Evolutionary conservation across 2,329 filamentous ascomycete genomes (phyloP).

Genomic region (Trichoderma brevicompactum): DNA sequence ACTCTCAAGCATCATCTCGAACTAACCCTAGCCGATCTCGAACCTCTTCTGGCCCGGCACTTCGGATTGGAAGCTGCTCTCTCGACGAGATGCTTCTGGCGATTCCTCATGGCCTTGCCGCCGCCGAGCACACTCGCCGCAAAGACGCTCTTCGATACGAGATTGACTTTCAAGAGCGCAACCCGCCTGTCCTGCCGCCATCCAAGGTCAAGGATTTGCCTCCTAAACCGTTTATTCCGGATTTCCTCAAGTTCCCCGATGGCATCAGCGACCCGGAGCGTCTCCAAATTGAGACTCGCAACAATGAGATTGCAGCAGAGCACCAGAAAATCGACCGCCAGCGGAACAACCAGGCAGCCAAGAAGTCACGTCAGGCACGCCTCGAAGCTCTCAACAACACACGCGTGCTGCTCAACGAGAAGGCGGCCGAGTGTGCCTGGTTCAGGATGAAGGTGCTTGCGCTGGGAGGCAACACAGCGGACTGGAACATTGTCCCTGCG

Average conservation of each 20-base stretch:
- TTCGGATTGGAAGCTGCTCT: constrained; percentile 31
- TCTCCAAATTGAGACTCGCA: constrained; percentile 30
- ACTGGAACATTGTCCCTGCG: constrained; percentile 33
- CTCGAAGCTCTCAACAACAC: constrained; percentile 37
- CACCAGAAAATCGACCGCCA: constrained; percentile 37
- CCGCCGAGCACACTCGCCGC: constrained; percentile 33
- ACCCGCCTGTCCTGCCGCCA: constrained; percentile 39
- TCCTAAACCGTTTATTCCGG: constrained; percentile 35
- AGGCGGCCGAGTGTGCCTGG: constrained; percentile 37
- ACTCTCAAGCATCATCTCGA: neutral
- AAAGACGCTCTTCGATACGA: constrained; percentile 34
- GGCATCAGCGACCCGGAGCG: constrained; percentile 29
- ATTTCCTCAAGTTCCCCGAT: constrained; percentile 32
- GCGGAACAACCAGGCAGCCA: constrained; percentile 47
- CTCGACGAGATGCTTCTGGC: constrained; percentile 34
- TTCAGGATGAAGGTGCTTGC: constrained; percentile 37
- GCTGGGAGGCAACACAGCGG: constrained; percentile 33
- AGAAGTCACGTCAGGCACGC: constrained; percentile 42
- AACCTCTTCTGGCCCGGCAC: neutral
- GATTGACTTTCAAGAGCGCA: constrained; percentile 31
- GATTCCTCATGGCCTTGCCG: constrained; percentile 31
- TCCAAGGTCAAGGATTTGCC: constrained; percentile 36
- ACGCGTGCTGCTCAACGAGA: constrained; percentile 34
- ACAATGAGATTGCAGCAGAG: constrained; percentile 38
- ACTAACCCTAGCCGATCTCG: neutral